Base-by-base conservation (phyloP, 345 rosid genomes). In the Eucalyptus brandiana region DNA sequence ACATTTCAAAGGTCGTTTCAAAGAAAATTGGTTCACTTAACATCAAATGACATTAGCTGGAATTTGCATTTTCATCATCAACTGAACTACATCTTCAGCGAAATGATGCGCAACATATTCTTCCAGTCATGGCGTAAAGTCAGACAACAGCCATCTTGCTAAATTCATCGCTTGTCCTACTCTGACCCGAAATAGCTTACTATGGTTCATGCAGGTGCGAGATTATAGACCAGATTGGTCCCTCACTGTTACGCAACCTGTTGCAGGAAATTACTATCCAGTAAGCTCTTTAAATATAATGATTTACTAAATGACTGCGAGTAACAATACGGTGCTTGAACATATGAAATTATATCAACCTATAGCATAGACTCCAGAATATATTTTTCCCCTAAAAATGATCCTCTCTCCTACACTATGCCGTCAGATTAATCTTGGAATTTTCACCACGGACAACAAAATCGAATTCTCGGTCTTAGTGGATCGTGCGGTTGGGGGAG, bases 181-280 rank as follows among this genome's bases (percentile, higher is more conserved):
- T 69, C 88, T 69, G 88, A 91, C 30, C 3, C 54, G 86, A 87
- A 87, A 88, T 45, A 53, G 44, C 50, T n/a, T 34, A 88, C 86
- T 56, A 62, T 26, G n/a, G 56, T 87, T 34, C 88, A 44, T 92
- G 90, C 96, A 97, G 97, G 92, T 96, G 90, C 93, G 97, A 86
- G 95, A 97, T 92, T 89, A 90, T 62, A 93, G 99, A 92, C 93
- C 92, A 88, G 99, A 96, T 88, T 97, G 99, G 98, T 87, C 87
- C 92, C 96, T 97, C 51, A 44, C 91, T 37, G 98, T 97, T 40
- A 95, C 91, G 91, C 95, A 96, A 91, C 97, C 98, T 90, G 93
- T 94, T 56, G 94, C 98, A 62, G 98, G 98, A 91, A 97, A 97
- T 93, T 97, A 97, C 88, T 97, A 96, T 91, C 98, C 99, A 69